These are phyloP conservation scores for Trypanosomatidae sp. DNA, from an alignment of 208 protist genomes.

Conservation along the genomic window DNA sequence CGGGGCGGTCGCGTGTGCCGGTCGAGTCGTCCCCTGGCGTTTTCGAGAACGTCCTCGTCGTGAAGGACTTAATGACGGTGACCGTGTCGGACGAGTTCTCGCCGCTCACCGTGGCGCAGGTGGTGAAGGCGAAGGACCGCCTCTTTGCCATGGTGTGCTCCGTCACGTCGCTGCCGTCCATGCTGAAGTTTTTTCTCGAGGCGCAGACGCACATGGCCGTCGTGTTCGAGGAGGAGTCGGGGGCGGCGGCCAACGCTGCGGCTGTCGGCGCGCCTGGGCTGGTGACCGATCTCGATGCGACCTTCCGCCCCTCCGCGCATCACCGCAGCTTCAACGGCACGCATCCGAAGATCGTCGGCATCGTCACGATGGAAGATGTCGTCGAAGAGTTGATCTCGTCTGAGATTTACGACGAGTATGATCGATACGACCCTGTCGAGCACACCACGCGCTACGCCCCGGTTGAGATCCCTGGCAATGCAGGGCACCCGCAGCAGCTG, in stretches of 20 bases:
- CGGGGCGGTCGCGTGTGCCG: slow-evolving; percentile 81
- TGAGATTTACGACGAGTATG: slow-evolving; percentile 93
- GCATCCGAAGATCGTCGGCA: slow-evolving; percentile 46
- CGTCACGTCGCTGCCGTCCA: slow-evolving; percentile 59
- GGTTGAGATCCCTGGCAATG: slow-evolving; percentile 13
- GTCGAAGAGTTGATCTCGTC: slow-evolving; percentile 82
- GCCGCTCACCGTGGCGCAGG: slow-evolving; percentile 63
- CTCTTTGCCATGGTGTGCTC: slow-evolving; percentile 58
- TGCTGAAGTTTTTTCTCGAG: slow-evolving; percentile 85
- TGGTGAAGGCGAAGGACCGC: slow-evolving; percentile 65
- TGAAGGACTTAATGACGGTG: slow-evolving; percentile 78
- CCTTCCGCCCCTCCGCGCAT: no score
- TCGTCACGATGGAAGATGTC: slow-evolving; percentile 89
- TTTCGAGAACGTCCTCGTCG: slow-evolving; percentile 67
- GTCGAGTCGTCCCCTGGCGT: slow-evolving; percentile 45
- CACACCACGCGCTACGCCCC: slow-evolving; percentile 13
- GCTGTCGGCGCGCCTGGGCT: slow-evolving; percentile 20
- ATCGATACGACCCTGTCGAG: slow-evolving; percentile 52
- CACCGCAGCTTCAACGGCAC: slow-evolving; percentile 24
- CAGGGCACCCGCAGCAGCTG: slow-evolving; percentile 7
- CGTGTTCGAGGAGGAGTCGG: slow-evolving; percentile 49
- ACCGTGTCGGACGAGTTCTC: slow-evolving; percentile 22
- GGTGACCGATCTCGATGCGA: neutral
- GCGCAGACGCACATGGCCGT: slow-evolving; percentile 86
- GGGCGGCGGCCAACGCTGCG: neutral